These are phyloP conservation scores for Elongisporangium anandrum DNA, from an alignment of 352 stramenopile genomes.

Conservation along the genomic window DNA sequence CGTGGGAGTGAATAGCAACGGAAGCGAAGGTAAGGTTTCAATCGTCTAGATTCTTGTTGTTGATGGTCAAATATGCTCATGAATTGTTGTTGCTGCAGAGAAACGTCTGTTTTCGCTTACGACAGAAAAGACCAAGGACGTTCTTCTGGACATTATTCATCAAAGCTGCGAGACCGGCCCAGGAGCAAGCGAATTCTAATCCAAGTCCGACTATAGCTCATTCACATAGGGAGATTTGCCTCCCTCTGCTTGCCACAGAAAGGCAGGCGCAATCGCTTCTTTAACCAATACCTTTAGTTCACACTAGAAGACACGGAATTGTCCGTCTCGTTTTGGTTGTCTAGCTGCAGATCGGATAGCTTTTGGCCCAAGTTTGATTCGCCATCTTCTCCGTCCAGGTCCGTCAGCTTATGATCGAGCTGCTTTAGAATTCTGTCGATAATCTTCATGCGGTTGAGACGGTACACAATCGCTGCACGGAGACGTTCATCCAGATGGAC, in stretches of 20 bases:
- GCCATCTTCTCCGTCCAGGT: not conserved
- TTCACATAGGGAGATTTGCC: too few relatives aligned
- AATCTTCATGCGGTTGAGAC: slow-evolving; percentile 37
- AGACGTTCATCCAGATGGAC: slow-evolving; percentile 16
- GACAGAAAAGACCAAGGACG: slow-evolving; percentile 42
- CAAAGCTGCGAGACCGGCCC: slow-evolving; percentile 26
- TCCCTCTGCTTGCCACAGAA: not conserved
- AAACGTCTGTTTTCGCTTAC: slow-evolving; percentile 68
- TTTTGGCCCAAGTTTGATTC: not conserved
- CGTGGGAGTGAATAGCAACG: slow-evolving; percentile 39
- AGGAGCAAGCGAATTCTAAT: not conserved
- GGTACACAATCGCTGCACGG: slow-evolving; percentile 41
- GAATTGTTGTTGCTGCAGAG: slow-evolving; percentile 21
- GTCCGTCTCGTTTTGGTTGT: not conserved
- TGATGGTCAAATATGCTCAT: not conserved
- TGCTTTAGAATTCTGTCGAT: slow-evolving; percentile 26
- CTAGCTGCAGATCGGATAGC: not conserved
- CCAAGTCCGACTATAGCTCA: not conserved
- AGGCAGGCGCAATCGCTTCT: not conserved
- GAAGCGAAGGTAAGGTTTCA: slow-evolving; percentile 39
- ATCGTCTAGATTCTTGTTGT: not conserved
- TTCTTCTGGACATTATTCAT: slow-evolving; percentile 37
- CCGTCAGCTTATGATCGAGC: slow-evolving; percentile 28
- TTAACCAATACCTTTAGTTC: not conserved
- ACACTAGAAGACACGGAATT: not conserved